Evolutionary conservation across 2,329 filamentous ascomycete species (phyloP).

Genomic region (Xylaria sp.): DNA sequence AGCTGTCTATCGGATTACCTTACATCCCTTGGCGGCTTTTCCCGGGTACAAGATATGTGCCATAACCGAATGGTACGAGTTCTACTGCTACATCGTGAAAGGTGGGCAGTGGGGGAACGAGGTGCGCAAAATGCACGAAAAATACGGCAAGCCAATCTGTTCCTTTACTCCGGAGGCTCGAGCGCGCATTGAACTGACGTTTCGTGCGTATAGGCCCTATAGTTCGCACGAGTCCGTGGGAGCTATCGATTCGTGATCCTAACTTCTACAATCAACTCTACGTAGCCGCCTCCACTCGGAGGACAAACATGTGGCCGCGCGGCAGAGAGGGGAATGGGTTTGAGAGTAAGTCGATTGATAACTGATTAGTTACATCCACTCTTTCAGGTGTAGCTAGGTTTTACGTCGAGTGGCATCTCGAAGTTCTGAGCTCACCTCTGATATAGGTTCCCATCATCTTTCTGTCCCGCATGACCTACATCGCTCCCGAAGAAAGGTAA

Average conservation of each 20-base stretch:
- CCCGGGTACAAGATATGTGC: conserved; percentile 43
- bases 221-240: conserved; percentile 30
- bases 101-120: conserved; percentile 41
- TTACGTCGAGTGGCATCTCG: too few relatives aligned
- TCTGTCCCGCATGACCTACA: neutral
- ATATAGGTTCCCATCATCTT: neutral
- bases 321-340: too few relatives aligned
- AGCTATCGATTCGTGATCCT: conserved; percentile 31
- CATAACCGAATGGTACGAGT: conserved; percentile 41
- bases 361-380: too few relatives aligned
- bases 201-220: conserved; percentile 23
- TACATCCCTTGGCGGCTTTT: conserved; percentile 39
- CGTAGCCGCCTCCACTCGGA: neutral
- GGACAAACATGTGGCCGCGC: neutral
- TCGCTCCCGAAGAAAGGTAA: neutral
- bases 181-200: too few relatives aligned
- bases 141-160: too few relatives aligned
- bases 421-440: too few relatives aligned
- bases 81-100: conserved; percentile 37
- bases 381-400: too few relatives aligned
- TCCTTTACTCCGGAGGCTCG: too few relatives aligned
- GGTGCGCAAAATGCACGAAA: conserved; percentile 48
- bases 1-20: too few relatives aligned
- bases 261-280: conserved; percentile 31
- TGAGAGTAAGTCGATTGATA: too few relatives aligned